phyloP scores from a whole-genome alignment of 2,329 filamentous ascomycete species.

The Decorospora gaudefroyi region DNA sequence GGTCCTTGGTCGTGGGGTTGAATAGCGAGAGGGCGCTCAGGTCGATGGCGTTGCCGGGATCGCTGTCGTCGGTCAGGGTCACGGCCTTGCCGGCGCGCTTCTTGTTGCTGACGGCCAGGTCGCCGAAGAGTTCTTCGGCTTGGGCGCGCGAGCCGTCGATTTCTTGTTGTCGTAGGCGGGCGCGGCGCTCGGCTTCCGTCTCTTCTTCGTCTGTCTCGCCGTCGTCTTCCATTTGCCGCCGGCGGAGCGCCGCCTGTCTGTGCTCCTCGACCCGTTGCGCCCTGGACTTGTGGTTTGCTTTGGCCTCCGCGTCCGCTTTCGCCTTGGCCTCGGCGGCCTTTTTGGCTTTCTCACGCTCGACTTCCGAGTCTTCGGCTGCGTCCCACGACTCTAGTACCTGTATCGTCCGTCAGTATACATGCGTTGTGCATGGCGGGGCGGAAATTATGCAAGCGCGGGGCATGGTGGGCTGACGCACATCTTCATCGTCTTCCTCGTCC shows the following conservation, averaged over 20 bases:
- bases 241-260: constrained; percentile 62
- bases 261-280: constrained; percentile 82
- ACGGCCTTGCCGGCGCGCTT: constrained; percentile 65
- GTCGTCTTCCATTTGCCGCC: constrained; percentile 60
- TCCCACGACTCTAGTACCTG: constrained; percentile 97
- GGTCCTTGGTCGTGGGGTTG: constrained; percentile 82
- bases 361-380: constrained; percentile 93
- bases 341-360: constrained; percentile 90
- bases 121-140: constrained; percentile 87
- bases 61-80: constrained; percentile 70
- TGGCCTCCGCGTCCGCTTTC: constrained; percentile 85
- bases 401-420: constrained; percentile 25
- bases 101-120: constrained; percentile 72
- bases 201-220: constrained; percentile 70
- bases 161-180: constrained; percentile 76
- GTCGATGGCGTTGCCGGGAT: constrained; percentile 80
- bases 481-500: constrained; percentile 85
- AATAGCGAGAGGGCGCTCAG: constrained; percentile 80
- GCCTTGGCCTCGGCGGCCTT: constrained; percentile 85
- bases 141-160: constrained; percentile 87
- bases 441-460: constrained; percentile 21
- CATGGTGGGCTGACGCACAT: constrained; percentile 61
- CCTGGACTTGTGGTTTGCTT: constrained; percentile 89
- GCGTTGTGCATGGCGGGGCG: constrained; percentile 22
- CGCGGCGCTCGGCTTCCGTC: constrained; percentile 71